phyloP scores from a whole-genome alignment of 495 filamentous ascomycete species.

The Aspergillus mulundensis region DNA sequence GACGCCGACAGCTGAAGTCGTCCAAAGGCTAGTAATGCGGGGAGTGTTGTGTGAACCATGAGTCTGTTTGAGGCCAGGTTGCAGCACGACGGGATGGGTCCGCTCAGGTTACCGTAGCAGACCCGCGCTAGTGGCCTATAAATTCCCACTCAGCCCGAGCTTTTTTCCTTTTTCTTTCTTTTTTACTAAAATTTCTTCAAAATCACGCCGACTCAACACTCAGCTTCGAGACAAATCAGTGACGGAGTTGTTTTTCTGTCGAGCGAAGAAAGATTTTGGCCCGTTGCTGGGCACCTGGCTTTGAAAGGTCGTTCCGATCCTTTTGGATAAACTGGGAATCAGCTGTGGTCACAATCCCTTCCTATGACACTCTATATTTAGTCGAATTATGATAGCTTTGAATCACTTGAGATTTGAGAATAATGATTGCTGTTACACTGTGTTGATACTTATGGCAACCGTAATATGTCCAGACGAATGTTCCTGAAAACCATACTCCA shows the following conservation, averaged over 20 bases:
- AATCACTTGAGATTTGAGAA: not conserved
- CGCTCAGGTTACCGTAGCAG: constrained; percentile 29
- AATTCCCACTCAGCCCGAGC: constrained; percentile 25
- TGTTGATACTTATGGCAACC: constrained; percentile 5
- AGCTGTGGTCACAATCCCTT: constrained; percentile 66
- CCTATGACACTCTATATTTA: constrained; percentile 1
- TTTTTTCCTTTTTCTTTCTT: constrained; percentile 33
- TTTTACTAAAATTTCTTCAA: constrained; percentile 23
- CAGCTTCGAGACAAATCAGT: constrained; percentile 47
- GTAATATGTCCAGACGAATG: constrained; percentile 7
- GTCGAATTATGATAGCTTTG: not conserved
- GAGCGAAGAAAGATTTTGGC: constrained; percentile 59
- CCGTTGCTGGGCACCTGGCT: constrained; percentile 76
- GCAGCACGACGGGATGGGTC: constrained; percentile 42
- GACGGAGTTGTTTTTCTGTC: constrained; percentile 64
- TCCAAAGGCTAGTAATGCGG: constrained; percentile 23
- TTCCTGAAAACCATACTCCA: constrained; percentile 5
- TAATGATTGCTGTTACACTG: constrained; percentile 1
- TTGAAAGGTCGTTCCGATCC: constrained; percentile 65
- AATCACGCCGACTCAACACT: constrained; percentile 47
- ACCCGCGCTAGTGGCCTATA: constrained; percentile 28
- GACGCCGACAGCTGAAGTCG: constrained; percentile 20
- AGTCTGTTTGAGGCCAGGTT: constrained; percentile 44
- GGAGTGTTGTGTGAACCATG: constrained; percentile 32
- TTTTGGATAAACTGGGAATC: constrained; percentile 70